Conservation (phyloP, 1,139 yeast species). For the Lodderomyces metapsilosis region DNA sequence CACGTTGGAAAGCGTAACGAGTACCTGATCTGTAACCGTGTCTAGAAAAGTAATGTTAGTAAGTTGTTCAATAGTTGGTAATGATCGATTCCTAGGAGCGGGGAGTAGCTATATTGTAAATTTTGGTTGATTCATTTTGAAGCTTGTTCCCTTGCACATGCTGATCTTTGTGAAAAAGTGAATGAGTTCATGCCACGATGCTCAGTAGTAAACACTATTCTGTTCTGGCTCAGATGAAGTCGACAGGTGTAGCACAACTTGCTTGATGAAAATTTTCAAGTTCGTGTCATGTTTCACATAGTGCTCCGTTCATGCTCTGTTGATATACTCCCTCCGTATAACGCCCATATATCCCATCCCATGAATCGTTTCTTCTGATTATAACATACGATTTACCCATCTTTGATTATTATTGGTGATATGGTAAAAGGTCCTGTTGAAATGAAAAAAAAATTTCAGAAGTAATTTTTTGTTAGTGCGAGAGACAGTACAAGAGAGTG, state of each 20-base stretch:
- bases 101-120: too few species aligned
- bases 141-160: too few species aligned
- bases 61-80: conserved; percentile 3
- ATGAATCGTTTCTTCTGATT: background rate
- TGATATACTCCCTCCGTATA: too few species aligned
- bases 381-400: conserved; percentile 79
- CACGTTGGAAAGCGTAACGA: conserved; percentile 99
- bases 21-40: conserved; percentile 99
- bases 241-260: too few species aligned
- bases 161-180: too few species aligned
- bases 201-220: too few species aligned
- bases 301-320: too few species aligned
- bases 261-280: too few species aligned
- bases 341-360: background rate
- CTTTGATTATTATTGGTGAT: conserved; percentile 33
- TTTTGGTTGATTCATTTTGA: too few species aligned
- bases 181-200: too few species aligned
- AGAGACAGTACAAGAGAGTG: conserved; percentile 4
- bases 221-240: too few species aligned
- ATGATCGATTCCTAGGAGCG: background rate
- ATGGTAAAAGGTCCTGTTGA: conserved; percentile 4
- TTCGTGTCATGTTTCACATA: too few species aligned
- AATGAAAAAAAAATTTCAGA: conserved; percentile 11
- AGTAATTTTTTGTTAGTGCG: conserved; percentile 14
- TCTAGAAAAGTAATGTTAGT: conserved; percentile 36